Evolutionary conservation across 768 basidiomycete genomes (phyloP), one percentile per base, ranked within the genome.

Genomic region (Pisolithus orientalis): DNA sequence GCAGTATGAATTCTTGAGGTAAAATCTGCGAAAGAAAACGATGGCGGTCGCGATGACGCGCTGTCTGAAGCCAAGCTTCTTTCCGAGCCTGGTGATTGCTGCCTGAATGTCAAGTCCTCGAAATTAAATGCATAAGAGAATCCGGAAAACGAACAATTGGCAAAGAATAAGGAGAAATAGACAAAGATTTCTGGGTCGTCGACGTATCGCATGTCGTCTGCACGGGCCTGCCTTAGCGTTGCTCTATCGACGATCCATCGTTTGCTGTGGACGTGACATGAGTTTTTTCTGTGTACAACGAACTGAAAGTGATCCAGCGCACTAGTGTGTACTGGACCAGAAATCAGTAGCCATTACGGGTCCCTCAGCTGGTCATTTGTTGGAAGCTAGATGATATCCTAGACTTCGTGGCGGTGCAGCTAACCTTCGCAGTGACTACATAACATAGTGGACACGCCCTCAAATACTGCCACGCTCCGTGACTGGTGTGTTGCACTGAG

Each of bases 11-110:
- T 95, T 97, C 73, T 95, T 95, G 61, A 95, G 73, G 68, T 98
- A 99, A 71, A 97, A 98, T n/a, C 96, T 76, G 37, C 90, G 83
- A 69, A 98, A 96, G 71, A 92, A 98, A 39, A 97, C 87, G 45
- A 87, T 92, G 24, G 95, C 93, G 1, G 94, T 97, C 3, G 95
- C 92, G 51, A 94, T 89, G 4, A 90, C 91, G 40, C 94, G 81
- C 68, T 98, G 96, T 28, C 93, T 82, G 10, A 97, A 75, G 39
- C 74, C 72, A 39, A 94, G 76, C 56, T 86, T 86, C 71, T 88
- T 91, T 24, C 91, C 90, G 1, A 98, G 78, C 65, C 88, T 91
- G 16, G 86, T 82, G 48, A 97, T 90, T 14, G 85, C 92, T 94
- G 59, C 27, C 28, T 24, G 2, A 10, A 39, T 50, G 6, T 42